phyloP scores from a whole-genome alignment of 805 yeast genomes.

The Isabelozyma rhagii region DNA sequence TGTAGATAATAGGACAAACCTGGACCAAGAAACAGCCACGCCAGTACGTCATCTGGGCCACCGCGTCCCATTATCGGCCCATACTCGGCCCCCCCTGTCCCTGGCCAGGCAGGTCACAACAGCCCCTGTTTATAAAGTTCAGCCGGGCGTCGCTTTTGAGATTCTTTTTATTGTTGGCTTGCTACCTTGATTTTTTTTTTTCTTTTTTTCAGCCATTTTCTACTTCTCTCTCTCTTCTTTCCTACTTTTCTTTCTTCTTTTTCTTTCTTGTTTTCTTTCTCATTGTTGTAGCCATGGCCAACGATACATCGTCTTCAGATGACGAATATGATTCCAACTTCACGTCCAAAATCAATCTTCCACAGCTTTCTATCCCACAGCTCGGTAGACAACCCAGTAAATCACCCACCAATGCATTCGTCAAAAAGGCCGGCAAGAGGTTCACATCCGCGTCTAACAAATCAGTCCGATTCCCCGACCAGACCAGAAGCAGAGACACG shows the following conservation, averaged over 20 bases:
- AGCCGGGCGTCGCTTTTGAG: no score
- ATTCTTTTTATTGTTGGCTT: no score
- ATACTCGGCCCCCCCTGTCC: no score
- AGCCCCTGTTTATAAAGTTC: no score
- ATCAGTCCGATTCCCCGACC: conserved; percentile 28
- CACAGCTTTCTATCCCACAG: conserved; percentile 20
- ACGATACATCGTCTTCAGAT: conserved; percentile 21
- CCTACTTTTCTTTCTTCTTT: background rate
- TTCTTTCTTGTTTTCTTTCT: background rate
- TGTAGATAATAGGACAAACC: no score
- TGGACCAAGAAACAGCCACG: no score
- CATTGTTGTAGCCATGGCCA: background rate
- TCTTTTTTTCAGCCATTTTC: no score
- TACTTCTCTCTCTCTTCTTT: no score
- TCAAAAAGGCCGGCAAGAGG: conserved; percentile 21
- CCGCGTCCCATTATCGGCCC: no score
- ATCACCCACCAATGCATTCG: conserved; percentile 15
- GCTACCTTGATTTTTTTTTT: no score
- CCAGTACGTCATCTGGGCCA: no score
- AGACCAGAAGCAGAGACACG: conserved; percentile 20
- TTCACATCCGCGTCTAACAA: conserved; percentile 14
- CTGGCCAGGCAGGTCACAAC: no score
- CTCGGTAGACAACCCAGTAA: conserved; percentile 9
- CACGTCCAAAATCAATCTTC: conserved; percentile 27
- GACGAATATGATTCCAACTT: conserved; percentile 20